Evolutionary conservation across 2,329 filamentous ascomycete species (phyloP).

Genomic region (Sporothrix sp.): DNA sequence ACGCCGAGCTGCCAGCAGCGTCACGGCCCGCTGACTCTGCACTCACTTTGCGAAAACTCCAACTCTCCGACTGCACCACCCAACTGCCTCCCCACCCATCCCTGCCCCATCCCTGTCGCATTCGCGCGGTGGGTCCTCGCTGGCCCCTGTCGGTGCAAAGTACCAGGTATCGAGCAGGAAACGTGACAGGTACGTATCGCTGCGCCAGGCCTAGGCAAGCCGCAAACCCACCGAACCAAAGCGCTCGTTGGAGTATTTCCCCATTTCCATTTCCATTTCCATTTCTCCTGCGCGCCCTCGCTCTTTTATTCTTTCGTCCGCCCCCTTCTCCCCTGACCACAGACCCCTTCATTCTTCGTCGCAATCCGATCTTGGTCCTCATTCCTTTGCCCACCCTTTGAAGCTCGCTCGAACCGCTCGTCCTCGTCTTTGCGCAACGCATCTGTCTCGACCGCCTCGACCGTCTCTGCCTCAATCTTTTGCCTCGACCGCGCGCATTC

Average conservation of each 20-base stretch:
- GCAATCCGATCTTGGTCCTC: not conserved
- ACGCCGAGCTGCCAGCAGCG: not conserved
- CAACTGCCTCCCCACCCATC: conserved; percentile 1
- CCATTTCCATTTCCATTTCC: conserved; percentile 1
- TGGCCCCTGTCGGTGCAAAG: conserved; percentile 7
- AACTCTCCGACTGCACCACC: not conserved
- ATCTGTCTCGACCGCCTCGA: not conserved
- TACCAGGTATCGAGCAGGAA: too few species aligned
- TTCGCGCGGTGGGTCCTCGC: conserved; percentile 5
- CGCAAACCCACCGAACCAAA: not conserved
- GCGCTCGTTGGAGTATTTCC: too few species aligned
- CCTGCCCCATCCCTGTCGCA: conserved; percentile 9
- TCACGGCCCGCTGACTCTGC: not conserved
- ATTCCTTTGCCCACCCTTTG: not conserved
- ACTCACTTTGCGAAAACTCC: not conserved
- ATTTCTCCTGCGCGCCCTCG: not conserved
- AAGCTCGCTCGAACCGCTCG: not conserved
- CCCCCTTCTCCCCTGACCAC: conserved; percentile 7
- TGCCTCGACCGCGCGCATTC: not conserved
- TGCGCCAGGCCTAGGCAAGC: too few species aligned
- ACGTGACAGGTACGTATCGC: too few species aligned
- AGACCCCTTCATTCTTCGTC: conserved; percentile 14
- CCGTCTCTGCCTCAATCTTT: not conserved
- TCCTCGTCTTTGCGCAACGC: not conserved
- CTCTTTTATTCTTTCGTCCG: conserved; percentile 9